Percentiles rank a stretch among this genome's conserved stretches.
Conservation (phyloP, 2,329 filamentous ascomycete species). For the Cladophialophora exuberans region DNA sequence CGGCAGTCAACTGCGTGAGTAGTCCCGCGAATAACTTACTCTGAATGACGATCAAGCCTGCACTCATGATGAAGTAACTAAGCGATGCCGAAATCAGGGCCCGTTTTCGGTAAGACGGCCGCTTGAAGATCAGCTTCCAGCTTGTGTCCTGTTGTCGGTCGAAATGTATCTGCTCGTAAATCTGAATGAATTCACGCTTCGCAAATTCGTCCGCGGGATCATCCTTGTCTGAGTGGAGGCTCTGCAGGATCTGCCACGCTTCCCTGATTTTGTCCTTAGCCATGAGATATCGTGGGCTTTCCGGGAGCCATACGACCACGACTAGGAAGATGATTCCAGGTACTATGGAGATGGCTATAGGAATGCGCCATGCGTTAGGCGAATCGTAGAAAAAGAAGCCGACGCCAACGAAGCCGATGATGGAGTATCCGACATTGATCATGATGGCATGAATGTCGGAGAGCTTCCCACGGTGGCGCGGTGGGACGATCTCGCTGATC, state of each 20-base stretch:
- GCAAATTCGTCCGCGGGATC: conserved; percentile 12
- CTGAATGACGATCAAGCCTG: conserved; percentile 10
- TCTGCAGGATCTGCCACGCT: conserved; percentile 48
- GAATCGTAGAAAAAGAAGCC: conserved; percentile 14
- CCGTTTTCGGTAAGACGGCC: conserved; percentile 11
- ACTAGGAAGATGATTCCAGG: not conserved
- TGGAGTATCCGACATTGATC: conserved; percentile 51
- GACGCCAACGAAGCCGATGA: conserved; percentile 45
- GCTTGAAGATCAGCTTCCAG: conserved; percentile 8
- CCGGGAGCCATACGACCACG: conserved; percentile 3
- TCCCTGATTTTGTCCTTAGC: conserved; percentile 50
- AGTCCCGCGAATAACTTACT: not conserved
- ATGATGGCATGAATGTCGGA: conserved; percentile 42
- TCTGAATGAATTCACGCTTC: conserved; percentile 15
- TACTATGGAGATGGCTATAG: not conserved
- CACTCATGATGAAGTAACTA: conserved; percentile 1
- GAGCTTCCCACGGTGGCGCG: conserved; percentile 34
- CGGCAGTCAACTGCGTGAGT: not conserved
- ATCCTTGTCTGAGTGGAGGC: conserved; percentile 38
- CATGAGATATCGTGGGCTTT: conserved; percentile 32
- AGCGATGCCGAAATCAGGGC: conserved; percentile 9
- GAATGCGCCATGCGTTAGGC: not conserved
- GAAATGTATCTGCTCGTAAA: conserved; percentile 16
- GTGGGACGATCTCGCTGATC: conserved; percentile 85
- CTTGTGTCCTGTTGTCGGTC: conserved; percentile 9